A percentile compares a stretch with the other conserved stretches of the same genome.
Evolutionary conservation across 2,329 filamentous ascomycete species (phyloP).

Genomic region (Aspergillus fijiensis): DNA sequence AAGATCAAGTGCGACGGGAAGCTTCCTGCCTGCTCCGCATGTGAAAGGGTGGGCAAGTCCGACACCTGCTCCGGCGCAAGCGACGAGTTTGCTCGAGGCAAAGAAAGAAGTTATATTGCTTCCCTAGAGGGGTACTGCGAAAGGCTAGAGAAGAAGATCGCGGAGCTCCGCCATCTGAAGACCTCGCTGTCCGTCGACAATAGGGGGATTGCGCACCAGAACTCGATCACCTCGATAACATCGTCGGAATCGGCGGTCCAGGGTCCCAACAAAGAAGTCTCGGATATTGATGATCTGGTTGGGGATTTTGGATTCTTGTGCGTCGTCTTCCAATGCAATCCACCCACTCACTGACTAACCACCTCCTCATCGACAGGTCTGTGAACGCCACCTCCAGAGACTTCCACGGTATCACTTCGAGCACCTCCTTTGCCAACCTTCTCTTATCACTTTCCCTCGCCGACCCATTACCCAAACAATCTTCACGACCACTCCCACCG

Average conservation of each 20-base stretch:
- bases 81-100: constrained; percentile 92
- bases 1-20: constrained; percentile 99
- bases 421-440: constrained; percentile 88
- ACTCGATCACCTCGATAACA: constrained; percentile 38
- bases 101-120: constrained; percentile 94
- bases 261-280: constrained; percentile 65
- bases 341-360: neutral
- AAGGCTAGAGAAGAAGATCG: constrained; percentile 75
- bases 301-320: constrained; percentile 91
- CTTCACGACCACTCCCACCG: constrained; percentile 65
- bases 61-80: constrained; percentile 90
- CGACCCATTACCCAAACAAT: constrained; percentile 65
- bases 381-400: constrained; percentile 94
- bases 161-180: constrained; percentile 42
- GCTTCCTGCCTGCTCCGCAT: constrained; percentile 89
- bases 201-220: constrained; percentile 31
- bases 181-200: constrained; percentile 26
- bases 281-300: constrained; percentile 85
- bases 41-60: constrained; percentile 84
- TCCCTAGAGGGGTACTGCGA: constrained; percentile 91
- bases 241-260: constrained; percentile 30
- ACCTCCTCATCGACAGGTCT: constrained; percentile 55
- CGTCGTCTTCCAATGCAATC: constrained; percentile 32
- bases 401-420: constrained; percentile 82
- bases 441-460: constrained; percentile 80